These are phyloP conservation scores for Backusella westeae DNA, from an alignment of 192 early-diverging fungal species.

Conservation along the genomic window DNA sequence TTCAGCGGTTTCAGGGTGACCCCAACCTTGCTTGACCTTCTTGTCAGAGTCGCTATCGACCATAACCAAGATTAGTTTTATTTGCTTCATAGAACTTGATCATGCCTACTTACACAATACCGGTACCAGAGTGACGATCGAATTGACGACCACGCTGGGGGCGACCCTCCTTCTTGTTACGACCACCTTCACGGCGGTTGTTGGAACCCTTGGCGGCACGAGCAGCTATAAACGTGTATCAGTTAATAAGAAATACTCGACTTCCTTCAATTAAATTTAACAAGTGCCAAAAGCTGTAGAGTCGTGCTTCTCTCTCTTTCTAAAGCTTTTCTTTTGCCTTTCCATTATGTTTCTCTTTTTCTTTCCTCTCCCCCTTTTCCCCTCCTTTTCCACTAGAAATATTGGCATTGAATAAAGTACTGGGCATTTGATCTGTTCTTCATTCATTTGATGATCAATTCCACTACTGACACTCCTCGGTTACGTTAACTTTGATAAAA, in stretches of 20 bases:
- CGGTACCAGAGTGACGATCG: slow-evolving; percentile 87
- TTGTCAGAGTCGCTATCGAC: slow-evolving; percentile 72
- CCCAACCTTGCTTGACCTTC: slow-evolving; percentile 89
- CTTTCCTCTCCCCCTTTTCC: background rate
- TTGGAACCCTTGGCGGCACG: slow-evolving; percentile 45
- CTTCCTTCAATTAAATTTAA: background rate
- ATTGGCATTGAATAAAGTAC: background rate
- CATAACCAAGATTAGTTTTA: background rate
- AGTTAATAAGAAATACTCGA: background rate
- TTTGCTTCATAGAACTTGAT: background rate
- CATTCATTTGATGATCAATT: background rate
- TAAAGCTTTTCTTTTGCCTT: background rate
- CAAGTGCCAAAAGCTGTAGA: background rate
- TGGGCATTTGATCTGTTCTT: background rate
- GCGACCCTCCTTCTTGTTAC: slow-evolving; percentile 23
- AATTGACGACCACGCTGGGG: slow-evolving; percentile 66
- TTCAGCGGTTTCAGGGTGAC: slow-evolving; percentile 61
- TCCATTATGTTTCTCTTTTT: background rate
- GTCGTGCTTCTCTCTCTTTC: background rate
- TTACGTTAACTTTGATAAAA: background rate
- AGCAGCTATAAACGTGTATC: background rate
- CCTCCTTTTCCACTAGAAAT: background rate
- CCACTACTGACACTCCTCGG: background rate
- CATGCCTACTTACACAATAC: slow-evolving; percentile 46
- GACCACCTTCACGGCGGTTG: slow-evolving; percentile 44